Base-by-base conservation (phyloP, 108 stramenopile species). In the Pseudonitzschia pungens region DNA sequence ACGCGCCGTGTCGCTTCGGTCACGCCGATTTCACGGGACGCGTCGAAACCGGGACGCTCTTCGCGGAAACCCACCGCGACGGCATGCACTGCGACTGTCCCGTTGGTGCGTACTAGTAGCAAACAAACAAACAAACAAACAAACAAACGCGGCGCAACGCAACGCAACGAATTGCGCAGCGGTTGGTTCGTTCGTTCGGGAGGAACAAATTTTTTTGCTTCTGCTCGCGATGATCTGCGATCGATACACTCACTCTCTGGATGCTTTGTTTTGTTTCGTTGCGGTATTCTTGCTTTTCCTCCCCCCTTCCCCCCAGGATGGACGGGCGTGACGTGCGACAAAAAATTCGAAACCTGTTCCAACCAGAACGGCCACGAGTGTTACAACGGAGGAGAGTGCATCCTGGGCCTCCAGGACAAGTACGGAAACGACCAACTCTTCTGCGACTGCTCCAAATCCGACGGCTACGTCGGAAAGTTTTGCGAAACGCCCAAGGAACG, bases 341-440 rank as follows among this genome's bases (percentile, higher is more conserved):
- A 65, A 43, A 71, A 67, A 53, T 79, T 70, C 56, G 78, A 79
- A 42, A 27, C 73, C 16, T 79, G 78, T 36, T 54, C 45, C 14
- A 65, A 48, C 52, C 55, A 54, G 28, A 24, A 31, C 15, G 28
- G 21, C 32, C 78, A 74, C 29, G 60, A 73, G n/a, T 79, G 78
- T 33, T 79, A 65, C 27, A 72, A 83, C 53, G 78, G 82, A 12
- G 83, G 78, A 24, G 26, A 78, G 57, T 86, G 86, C 58, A 62
- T 83, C 27, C 24, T 44, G 18, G 82, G 81, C 26, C 43, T 78
- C 41, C 48, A 41, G 51, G 82, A 86, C 66, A 15, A 62, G 21
- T 86, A 78, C 72, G 86, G 79, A 33, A 81, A 80, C 50, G 74
- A 80, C 11, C 79, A 86, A 41, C 81, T 78, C 36, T 72, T 74